Conservation (phyloP, 1,139 yeast species). For the Hemisphaericaspora lyxosophila region DNA sequence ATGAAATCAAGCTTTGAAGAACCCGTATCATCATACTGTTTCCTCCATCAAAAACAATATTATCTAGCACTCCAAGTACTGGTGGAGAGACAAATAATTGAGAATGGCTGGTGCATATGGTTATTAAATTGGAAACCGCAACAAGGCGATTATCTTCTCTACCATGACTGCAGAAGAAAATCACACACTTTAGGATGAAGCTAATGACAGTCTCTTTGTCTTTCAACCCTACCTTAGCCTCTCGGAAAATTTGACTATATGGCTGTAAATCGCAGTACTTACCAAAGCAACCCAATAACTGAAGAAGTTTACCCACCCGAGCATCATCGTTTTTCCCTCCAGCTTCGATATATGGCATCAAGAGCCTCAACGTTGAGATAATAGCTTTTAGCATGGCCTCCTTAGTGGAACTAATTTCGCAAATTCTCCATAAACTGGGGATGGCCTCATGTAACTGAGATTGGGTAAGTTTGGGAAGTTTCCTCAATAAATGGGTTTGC, state of each 20-base stretch:
- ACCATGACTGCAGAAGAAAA: slow-evolving; percentile 47
- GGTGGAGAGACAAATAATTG: slow-evolving; percentile 57
- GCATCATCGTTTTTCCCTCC: slow-evolving; percentile 32
- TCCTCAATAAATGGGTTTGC: slow-evolving; percentile 51
- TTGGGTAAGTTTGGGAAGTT: slow-evolving; percentile 57
- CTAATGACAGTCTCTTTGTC: slow-evolving; percentile 56
- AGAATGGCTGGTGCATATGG: slow-evolving; percentile 61
- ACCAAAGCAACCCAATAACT: slow-evolving; percentile 69
- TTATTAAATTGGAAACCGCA: slow-evolving; percentile 58
- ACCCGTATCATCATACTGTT: slow-evolving; percentile 42
- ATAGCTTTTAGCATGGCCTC: slow-evolving; percentile 58
- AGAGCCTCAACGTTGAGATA: slow-evolving; percentile 52
- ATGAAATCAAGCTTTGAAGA: slow-evolving; percentile 55
- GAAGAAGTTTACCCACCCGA: slow-evolving; percentile 56
- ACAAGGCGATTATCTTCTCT: slow-evolving; percentile 36
- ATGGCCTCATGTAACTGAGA: slow-evolving; percentile 67
- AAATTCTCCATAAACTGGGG: slow-evolving; percentile 62
- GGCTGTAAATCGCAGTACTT: slow-evolving; percentile 60
- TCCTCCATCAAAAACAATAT: slow-evolving; percentile 37
- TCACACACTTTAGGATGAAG: slow-evolving; percentile 53
- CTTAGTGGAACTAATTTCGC: slow-evolving; percentile 46
- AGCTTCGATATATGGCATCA: slow-evolving; percentile 43
- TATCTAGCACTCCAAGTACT: slow-evolving; percentile 53
- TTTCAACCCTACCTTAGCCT: slow-evolving; percentile 42
- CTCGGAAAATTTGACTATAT: slow-evolving; percentile 39